Evolutionary conservation across 208 protist species (phyloP).

Genomic region (Leishmania tarentolae): DNA sequence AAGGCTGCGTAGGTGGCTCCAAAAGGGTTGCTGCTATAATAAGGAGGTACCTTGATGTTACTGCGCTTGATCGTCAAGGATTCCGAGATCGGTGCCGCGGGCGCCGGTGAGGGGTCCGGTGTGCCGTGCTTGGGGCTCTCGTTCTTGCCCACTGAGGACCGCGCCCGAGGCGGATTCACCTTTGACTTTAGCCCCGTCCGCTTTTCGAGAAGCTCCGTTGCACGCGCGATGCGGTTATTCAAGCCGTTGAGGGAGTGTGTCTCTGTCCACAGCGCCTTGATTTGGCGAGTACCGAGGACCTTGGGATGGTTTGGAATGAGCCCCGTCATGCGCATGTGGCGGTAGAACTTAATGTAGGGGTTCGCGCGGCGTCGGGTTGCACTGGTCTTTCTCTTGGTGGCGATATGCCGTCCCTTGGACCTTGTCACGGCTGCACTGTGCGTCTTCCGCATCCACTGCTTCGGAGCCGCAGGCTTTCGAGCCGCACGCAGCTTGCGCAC

Average conservation of each 20-base stretch:
- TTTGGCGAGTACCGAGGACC: slow-evolving; percentile 28
- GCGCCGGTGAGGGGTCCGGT: neutral
- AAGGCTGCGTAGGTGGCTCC: slow-evolving; percentile 39
- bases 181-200: slow-evolving; percentile 20
- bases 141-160: neutral
- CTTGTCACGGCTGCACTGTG: neutral
- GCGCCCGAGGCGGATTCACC: neutral
- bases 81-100: neutral
- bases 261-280: slow-evolving; percentile 44
- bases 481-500: neutral
- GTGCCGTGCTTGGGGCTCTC: neutral
- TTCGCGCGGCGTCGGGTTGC: slow-evolving; percentile 7
- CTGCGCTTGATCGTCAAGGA: slow-evolving; percentile 1
- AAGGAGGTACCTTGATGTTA: slow-evolving; percentile 32
- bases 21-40: slow-evolving; percentile 40
- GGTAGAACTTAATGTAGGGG: slow-evolving; percentile 51
- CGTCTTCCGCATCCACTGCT: no score
- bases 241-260: slow-evolving; percentile 35
- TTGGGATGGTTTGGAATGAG: slow-evolving; percentile 41
- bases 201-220: slow-evolving; percentile 22
- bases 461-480: neutral
- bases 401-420: neutral
- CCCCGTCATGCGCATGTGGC: slow-evolving; percentile 45
- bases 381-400: slow-evolving; percentile 8
- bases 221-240: slow-evolving; percentile 27